Evolutionary conservation across 2,329 filamentous ascomycete genomes (phyloP).

Genomic region (Penicillium psychrosexuale): DNA sequence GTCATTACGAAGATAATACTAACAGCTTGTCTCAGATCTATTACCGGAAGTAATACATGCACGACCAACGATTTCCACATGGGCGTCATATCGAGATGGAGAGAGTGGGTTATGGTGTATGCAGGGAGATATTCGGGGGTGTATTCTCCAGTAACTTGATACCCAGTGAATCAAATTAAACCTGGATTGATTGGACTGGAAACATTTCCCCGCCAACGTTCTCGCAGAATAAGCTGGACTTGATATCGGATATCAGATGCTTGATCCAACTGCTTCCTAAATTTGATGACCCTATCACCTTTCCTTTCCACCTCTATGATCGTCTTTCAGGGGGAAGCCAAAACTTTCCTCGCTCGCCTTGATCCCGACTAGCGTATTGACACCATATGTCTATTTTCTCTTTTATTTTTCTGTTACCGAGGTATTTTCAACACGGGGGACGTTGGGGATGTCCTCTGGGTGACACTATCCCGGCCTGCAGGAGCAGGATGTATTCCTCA

Average conservation of each 20-base stretch:
- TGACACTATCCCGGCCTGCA: conserved; percentile 20
- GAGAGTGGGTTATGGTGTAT: conserved; percentile 10
- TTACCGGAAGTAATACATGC: conserved; percentile 45
- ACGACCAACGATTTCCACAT: conserved; percentile 16
- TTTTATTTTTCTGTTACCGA: conserved; percentile 5
- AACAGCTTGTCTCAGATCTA: conserved; percentile 39
- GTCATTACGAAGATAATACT: conserved; percentile 6
- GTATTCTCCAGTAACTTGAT: conserved; percentile 18
- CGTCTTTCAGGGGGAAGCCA: not conserved
- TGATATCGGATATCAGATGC: conserved; percentile 24
- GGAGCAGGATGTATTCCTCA: conserved; percentile 11
- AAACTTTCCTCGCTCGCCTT: not conserved
- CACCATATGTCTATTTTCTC: not conserved
- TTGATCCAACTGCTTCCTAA: conserved; percentile 24
- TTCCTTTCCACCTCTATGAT: conserved; percentile 15
- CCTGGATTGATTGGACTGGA: conserved; percentile 30
- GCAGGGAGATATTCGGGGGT: conserved; percentile 17
- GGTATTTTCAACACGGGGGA: conserved; percentile 8
- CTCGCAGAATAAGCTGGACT: conserved; percentile 13
- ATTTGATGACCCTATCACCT: not conserved
- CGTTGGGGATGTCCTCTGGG: conserved; percentile 12
- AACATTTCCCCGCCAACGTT: conserved; percentile 19
- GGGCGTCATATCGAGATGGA: conserved; percentile 16
- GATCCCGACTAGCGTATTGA: not conserved
- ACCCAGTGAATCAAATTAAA: conserved; percentile 13